Percentiles rank a stretch among this genome's conserved stretches.
Conservation (phyloP, 352 stramenopile species). For the Phytophthora colocasiae region DNA sequence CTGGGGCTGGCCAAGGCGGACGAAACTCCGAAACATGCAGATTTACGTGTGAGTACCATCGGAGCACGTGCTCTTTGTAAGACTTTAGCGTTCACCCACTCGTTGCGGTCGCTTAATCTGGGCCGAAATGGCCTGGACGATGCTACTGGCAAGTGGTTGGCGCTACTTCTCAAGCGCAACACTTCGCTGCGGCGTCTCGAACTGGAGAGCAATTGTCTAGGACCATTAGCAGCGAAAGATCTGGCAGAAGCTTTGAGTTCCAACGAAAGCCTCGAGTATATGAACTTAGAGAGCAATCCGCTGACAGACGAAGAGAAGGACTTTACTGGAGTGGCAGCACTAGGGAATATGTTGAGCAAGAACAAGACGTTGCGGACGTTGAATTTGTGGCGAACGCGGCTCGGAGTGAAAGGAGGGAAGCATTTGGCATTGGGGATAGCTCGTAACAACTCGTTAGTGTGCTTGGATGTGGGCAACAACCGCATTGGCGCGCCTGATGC, state of each 20-base stretch:
- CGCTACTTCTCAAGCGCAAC: conserved; percentile 66
- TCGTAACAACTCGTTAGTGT: conserved; percentile 65
- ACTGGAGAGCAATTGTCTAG: conserved; percentile 72
- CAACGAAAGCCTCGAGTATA: conserved; percentile 62
- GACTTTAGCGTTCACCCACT: conserved; percentile 70
- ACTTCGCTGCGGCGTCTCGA: conserved; percentile 68
- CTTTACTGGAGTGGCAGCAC: conserved; percentile 61
- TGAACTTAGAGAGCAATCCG: conserved; percentile 84
- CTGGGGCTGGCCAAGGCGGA: conserved; percentile 64
- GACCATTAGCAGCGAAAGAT: conserved; percentile 52
- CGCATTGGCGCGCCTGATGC: conserved; percentile 63
- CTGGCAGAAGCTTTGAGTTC: conserved; percentile 61
- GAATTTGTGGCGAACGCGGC: conserved; percentile 79
- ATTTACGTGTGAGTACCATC: conserved; percentile 59
- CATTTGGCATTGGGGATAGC: conserved; percentile 63
- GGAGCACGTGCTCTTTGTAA: conserved; percentile 75
- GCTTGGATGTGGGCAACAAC: conserved; percentile 87
- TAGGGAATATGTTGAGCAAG: conserved; percentile 61
- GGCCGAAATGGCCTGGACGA: conserved; percentile 74
- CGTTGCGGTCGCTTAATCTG: conserved; percentile 68
- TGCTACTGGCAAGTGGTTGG: conserved; percentile 66
- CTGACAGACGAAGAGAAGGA: conserved; percentile 84
- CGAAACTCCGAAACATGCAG: conserved; percentile 59
- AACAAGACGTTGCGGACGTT: conserved; percentile 74
- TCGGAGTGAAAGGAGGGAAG: conserved; percentile 72